phyloP scores from a whole-genome alignment of 805 yeast species.

The Hanseniaspora thailandica region DNA sequence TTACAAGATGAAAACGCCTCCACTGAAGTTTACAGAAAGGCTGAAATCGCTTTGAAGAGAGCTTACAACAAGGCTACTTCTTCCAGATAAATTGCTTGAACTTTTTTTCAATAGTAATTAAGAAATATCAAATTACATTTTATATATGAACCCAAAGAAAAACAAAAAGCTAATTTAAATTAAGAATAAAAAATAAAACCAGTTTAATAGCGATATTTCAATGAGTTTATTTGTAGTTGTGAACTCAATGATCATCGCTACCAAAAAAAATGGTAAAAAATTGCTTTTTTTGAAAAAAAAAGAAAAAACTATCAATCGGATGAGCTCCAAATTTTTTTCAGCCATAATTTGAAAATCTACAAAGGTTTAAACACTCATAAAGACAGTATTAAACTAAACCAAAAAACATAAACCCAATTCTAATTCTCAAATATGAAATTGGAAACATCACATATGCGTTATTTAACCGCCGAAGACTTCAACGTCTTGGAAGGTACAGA shows the following conservation, averaged over 20 bases:
- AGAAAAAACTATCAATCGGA: too few relatives aligned
- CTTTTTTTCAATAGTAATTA: constrained; percentile 19
- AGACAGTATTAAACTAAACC: too few relatives aligned
- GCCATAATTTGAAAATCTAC: too few relatives aligned
- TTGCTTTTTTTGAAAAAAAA: too few relatives aligned
- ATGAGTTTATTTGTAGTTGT: too few relatives aligned
- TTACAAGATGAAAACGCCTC: constrained; percentile 91
- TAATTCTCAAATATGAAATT: constrained; percentile 80
- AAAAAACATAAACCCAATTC: neutral
- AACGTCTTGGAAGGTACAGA: constrained; percentile 81
- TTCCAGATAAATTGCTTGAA: constrained; percentile 55
- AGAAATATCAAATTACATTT: neutral
- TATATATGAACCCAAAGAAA: neutral
- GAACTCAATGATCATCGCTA: too few relatives aligned
- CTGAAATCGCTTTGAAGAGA: constrained; percentile 97
- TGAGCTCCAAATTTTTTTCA: too few relatives aligned
- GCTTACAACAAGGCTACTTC: constrained; percentile 99
- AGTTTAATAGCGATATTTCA: neutral
- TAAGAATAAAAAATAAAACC: neutral
- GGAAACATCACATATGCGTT: constrained; percentile 88
- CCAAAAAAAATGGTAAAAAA: too few relatives aligned
- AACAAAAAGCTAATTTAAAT: neutral
- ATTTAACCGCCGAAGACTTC: constrained; percentile 82
- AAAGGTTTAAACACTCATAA: too few relatives aligned
- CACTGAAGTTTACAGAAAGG: constrained; percentile 97